Base-by-base conservation (phyloP, 2,329 filamentous ascomycete species). In the Aspergillus niger region DNA sequence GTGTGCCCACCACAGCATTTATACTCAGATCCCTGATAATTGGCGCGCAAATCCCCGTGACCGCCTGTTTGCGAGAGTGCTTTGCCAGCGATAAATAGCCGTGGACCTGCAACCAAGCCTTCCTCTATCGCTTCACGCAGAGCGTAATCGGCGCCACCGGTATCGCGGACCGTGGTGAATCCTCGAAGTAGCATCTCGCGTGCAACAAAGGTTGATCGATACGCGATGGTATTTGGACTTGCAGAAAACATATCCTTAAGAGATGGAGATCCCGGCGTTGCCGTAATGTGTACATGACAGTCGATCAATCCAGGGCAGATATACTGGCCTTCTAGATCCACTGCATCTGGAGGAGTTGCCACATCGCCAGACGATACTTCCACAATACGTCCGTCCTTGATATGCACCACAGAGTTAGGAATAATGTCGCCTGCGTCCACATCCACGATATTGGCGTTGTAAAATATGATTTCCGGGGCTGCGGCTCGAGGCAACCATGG, bases 161-260 rank as follows among this genome's bases (percentile, higher is more conserved):
- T 83, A 67, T 87, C 85, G 8, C 86, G 79, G 1, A 83, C 78
- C 1, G 77, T 83, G 1, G 85, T 87, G 72, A 86, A 87, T 2
- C 85, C 85, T 20, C 84, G 78, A 36, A 72, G 70, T 0, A 88
- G 77, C 73, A 85, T 86, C 63, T 83, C 49, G 20, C 59, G 58
- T 17, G 50, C 56, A 1, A 65, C 60, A 38, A 57, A 61, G 3
- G 66, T 30, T 1, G 58, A 39, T 10, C 66, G 66, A 22, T 60
- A 57, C 2, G 58, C 57, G 6, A 65, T 65, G 7, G 57, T 56
- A 32, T 70, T 65, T 0, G 71, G 67, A 22, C 79, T 76, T 20
- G 76, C 66, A 22, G 63, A 66, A 60, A 78, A 74, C 1, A 77
- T 67, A 5, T 74, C 73, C 20, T 66, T 69, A 2, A 82, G 68